Evolutionary conservation across 768 basidiomycete genomes (phyloP).

Genomic region (Punctularia strigosozonata): DNA sequence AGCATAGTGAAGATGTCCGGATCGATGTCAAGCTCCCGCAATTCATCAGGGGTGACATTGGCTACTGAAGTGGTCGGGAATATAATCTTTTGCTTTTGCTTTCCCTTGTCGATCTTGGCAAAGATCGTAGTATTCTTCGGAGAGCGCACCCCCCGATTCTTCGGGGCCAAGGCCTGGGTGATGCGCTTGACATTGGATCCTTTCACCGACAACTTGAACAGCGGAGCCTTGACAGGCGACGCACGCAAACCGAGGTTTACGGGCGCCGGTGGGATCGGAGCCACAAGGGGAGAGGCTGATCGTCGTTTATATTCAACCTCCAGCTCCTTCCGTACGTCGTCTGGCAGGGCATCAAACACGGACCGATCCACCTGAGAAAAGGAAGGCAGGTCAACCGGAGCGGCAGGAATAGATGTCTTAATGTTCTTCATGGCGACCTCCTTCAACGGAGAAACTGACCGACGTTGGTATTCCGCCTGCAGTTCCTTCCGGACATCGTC

Average conservation of each 20-base stretch:
- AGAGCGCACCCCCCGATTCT: constrained; percentile 27
- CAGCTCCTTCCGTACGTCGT: constrained; percentile 57
- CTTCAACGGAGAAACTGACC: constrained; percentile 23
- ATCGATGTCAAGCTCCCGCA: constrained; percentile 61
- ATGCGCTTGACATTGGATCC: constrained; percentile 41
- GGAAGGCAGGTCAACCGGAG: constrained; percentile 40
- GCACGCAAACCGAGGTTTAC: not conserved
- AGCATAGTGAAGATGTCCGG: constrained; percentile 55
- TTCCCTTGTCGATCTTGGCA: constrained; percentile 15
- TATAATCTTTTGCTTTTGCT: not conserved
- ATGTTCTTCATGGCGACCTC: not conserved
- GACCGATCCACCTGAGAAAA: constrained; percentile 67
- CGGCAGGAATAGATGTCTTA: not conserved
- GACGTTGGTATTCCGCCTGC: constrained; percentile 51
- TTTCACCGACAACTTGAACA: constrained; percentile 19
- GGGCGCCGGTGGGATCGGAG: not conserved
- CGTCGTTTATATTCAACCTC: constrained; percentile 55
- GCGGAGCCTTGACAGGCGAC: constrained; percentile 6
- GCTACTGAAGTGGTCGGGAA: constrained; percentile 23
- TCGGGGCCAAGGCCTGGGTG: constrained; percentile 52
- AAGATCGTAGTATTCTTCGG: constrained; percentile 26
- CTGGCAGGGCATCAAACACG: constrained; percentile 61
- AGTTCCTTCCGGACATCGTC: constrained; percentile 28
- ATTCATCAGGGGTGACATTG: constrained; percentile 41
- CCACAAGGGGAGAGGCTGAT: constrained; percentile 32